Evolutionary conservation across 1,139 yeast genomes (phyloP).

Genomic region (Pneumocystis wakefieldiae): DNA sequence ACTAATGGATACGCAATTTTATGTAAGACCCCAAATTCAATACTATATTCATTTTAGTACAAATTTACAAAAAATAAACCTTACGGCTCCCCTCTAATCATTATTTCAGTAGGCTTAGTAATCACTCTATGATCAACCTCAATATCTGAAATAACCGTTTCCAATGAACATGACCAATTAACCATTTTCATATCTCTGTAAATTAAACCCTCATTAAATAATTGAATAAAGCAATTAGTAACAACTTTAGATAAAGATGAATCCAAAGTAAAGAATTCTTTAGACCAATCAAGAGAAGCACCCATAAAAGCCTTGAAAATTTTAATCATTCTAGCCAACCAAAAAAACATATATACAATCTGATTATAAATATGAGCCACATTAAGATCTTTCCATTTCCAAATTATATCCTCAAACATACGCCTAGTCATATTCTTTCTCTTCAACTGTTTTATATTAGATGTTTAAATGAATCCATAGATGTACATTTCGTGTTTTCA

Average conservation of each 20-base stretch:
- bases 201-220: constrained; percentile 11
- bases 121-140: constrained; percentile 6
- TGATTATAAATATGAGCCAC: not conserved
- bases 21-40: constrained; percentile 10
- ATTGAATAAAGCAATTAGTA: constrained; percentile 6
- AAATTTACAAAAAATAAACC: not conserved
- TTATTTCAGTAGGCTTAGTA: not conserved
- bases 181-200: constrained; percentile 11
- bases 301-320: constrained; percentile 8
- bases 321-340: not conserved
- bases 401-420: constrained; percentile 2
- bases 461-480: not conserved
- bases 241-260: constrained; percentile 8
- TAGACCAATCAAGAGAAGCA: constrained; percentile 11
- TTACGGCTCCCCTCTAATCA: not conserved
- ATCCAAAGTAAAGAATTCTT: constrained; percentile 11
- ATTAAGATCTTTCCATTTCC: not conserved
- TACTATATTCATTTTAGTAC: not conserved
- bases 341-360: not conserved
- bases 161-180: constrained; percentile 11
- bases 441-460: not conserved
- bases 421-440: constrained; percentile 5
- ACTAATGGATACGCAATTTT: constrained; percentile 7
- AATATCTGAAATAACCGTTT: constrained; percentile 12
- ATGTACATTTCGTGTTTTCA: constrained; percentile 4